Percentiles rank a stretch among this genome's conserved stretches.
Conservation (phyloP, 2,329 filamentous ascomycete genomes). For the Penicillium decumbens region DNA sequence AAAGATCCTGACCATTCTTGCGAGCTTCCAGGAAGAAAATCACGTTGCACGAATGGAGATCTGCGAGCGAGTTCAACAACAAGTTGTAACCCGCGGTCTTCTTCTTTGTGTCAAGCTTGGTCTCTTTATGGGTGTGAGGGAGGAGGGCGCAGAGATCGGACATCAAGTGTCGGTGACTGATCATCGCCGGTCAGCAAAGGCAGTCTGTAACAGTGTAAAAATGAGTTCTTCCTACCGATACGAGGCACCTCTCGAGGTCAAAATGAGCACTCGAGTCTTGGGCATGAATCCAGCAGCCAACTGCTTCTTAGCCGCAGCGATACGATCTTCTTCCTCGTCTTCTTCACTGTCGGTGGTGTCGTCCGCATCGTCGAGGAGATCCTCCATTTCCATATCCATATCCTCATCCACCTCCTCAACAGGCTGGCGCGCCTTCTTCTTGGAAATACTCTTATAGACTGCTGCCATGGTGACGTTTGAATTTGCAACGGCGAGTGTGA, state of each 20-base stretch:
- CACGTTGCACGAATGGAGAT: slow-evolving; percentile 90
- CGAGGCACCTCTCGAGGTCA: slow-evolving; percentile 89
- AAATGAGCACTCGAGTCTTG: slow-evolving; percentile 68
- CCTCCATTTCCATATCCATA: slow-evolving; percentile 36
- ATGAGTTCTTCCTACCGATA: slow-evolving; percentile 58
- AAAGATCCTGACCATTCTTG: slow-evolving; percentile 83
- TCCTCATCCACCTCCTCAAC: slow-evolving; percentile 49
- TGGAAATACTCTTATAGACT: slow-evolving; percentile 70
- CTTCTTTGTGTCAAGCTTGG: slow-evolving; percentile 94
- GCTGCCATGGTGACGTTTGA: slow-evolving; percentile 55
- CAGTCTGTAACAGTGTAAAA: slow-evolving; percentile 1
- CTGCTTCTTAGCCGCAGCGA: slow-evolving; percentile 31
- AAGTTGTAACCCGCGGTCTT: slow-evolving; percentile 57
- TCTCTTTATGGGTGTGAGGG: slow-evolving; percentile 88
- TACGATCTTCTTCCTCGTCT: slow-evolving; percentile 27
- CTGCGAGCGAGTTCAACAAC: slow-evolving; percentile 70
- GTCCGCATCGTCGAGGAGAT: slow-evolving; percentile 34
- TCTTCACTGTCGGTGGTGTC: slow-evolving; percentile 40
- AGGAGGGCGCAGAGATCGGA: slow-evolving; percentile 84
- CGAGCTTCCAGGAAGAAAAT: slow-evolving; percentile 92
- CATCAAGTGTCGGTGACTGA: slow-evolving; percentile 84
- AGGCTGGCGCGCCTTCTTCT: slow-evolving; percentile 46
- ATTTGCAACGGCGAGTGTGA: slow-evolving; percentile 10
- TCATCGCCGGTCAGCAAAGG: slow-evolving; percentile 11
- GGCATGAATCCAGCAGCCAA: slow-evolving; percentile 38